phyloP scores from a whole-genome alignment of 2,329 filamentous ascomycete species.

The Talaromyces sp. region DNA sequence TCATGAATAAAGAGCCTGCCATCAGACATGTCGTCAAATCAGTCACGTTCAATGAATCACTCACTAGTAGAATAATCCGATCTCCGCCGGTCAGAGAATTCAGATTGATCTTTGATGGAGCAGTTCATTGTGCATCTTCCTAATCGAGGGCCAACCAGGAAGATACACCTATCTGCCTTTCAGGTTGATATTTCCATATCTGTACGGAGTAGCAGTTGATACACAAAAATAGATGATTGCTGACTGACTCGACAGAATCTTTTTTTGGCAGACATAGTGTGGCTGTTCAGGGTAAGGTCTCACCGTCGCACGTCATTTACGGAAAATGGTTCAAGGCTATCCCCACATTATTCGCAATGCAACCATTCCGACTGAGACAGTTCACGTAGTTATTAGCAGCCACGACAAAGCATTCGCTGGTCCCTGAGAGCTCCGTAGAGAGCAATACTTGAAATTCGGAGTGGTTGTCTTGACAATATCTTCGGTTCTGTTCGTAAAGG shows the following conservation, averaged over 20 bases:
- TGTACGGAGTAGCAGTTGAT: too few relatives aligned
- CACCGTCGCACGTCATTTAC: background rate
- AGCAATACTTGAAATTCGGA: too few relatives aligned
- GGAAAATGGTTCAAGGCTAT: background rate
- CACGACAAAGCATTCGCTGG: background rate
- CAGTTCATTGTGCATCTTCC: background rate
- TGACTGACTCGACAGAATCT: background rate
- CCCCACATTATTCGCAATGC: background rate
- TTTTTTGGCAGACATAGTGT: background rate
- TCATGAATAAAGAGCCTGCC: too few relatives aligned
- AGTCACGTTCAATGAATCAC: background rate
- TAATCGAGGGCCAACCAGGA: background rate
- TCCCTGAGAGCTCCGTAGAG: background rate
- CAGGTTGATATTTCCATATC: too few relatives aligned
- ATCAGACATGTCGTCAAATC: background rate
- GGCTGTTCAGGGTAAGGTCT: conserved; percentile 1
- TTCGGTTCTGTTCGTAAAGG: background rate
- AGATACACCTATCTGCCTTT: too few relatives aligned
- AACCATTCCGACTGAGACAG: background rate
- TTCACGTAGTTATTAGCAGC: background rate
- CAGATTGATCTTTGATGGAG: background rate
- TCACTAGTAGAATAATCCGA: background rate
- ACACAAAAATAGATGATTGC: background rate
- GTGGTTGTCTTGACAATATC: background rate
- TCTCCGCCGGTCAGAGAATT: background rate